Evolutionary conservation across 1,284 basidiomycete genomes (phyloP), one percentile per base, ranked within the genome.

Genomic region (Schizopora paradoxa): DNA sequence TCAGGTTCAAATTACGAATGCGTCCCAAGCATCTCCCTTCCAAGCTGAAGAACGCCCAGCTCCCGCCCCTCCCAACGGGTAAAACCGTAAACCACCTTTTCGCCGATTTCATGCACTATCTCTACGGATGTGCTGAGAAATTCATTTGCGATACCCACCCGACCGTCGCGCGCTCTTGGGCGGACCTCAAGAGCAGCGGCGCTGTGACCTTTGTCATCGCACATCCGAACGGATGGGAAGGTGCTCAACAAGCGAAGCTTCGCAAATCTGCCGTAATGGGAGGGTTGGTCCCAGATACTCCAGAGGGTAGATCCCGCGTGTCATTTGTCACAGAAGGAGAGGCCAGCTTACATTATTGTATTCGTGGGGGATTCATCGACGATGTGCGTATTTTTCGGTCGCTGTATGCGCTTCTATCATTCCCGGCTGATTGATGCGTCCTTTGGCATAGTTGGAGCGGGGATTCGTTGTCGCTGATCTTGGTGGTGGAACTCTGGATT

Each of bases 221-320:
- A 33, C 84, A 87, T 59, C 84, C 85, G 11, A 87, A 86, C 54
- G 84, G 85, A 6, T 87, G 84, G 85, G 83, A 86, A 56, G 84
- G 83, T n/a, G 79, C 79, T 1, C 84, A 87, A 56, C 85, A 87
- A 58, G 76, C 77, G 25, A 79, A 77, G 61, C 83, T 87, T 79
- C 73, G 84, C 45, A 68, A 78, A 46, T 78, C 77, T 0, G 82
- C 83, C 0, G 71, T 82, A 4, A 72, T 77, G 51, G 84, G 79
- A 5, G 74, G 74, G 11, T 61, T 87, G 27, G 78, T 87, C 19
- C 76, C 81, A 0, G 79, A 85, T 58, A 82, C 79, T 2, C 77
- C 79, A 52, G 78, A 76, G 46, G 82, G 80, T 3, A 76, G 76
- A 51, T 73, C 80, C 1, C 68, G 80, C 41, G 82, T 87, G 53